These are phyloP conservation scores for Dryas octopetala DNA, from an alignment of 306 rosid species.

Conservation along the genomic window DNA sequence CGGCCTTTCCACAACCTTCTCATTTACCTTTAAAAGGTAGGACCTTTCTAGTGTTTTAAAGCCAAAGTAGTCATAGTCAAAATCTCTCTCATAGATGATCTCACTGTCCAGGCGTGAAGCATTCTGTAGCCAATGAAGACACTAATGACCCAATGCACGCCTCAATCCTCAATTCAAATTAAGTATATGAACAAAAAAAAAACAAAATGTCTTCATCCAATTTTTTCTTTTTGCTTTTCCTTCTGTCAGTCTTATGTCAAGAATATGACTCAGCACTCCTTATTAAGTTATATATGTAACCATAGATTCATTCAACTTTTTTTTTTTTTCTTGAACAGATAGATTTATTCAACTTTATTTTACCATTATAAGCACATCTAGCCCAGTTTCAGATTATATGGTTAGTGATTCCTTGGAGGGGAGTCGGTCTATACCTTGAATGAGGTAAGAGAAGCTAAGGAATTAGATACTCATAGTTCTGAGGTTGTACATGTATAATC, in stretches of 20 bases:
- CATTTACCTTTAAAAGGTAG: conserved; percentile 70
- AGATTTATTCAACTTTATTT: neutral
- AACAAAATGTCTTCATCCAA: too few relatives aligned
- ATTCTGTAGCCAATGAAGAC: conserved; percentile 42
- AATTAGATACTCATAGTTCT: neutral
- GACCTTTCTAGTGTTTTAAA: conserved; percentile 93
- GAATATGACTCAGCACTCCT: neutral
- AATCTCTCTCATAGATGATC: conserved; percentile 84
- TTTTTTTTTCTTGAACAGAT: too few relatives aligned
- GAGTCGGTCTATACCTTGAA: too few relatives aligned
- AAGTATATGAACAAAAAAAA: too few relatives aligned
- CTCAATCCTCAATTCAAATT: neutral
- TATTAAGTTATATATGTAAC: neutral
- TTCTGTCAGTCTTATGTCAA: neutral
- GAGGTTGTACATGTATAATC: neutral
- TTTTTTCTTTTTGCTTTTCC: neutral
- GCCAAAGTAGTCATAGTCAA: conserved; percentile 84
- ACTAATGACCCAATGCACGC: neutral
- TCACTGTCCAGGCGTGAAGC: conserved; percentile 83
- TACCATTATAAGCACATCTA: neutral
- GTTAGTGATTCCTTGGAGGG: too few relatives aligned
- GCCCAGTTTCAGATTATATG: neutral
- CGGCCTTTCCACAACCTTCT: conserved; percentile 81
- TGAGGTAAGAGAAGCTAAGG: too few relatives aligned
- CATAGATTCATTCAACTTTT: neutral